Conservation (phyloP, 495 filamentous ascomycete species). For the Chaetomidium leptoderma region DNA sequence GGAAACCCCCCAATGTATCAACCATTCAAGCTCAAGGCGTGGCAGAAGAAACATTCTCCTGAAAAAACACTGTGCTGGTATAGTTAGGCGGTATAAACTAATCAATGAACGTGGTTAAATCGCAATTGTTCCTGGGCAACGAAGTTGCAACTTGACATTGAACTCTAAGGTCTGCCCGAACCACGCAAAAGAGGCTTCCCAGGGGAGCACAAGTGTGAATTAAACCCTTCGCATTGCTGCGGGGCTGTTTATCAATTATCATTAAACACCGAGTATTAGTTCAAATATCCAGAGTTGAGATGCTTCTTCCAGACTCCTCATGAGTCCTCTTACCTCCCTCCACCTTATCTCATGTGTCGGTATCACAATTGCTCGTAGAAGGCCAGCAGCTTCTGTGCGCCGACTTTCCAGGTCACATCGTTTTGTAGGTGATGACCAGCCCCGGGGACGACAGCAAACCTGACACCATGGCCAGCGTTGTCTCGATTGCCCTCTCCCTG, state of each 20-base stretch:
- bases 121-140: too few relatives aligned
- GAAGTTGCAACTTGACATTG: too few relatives aligned
- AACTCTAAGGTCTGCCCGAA: too few relatives aligned
- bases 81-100: too few relatives aligned
- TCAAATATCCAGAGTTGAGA: background rate
- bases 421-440: constrained; percentile 48
- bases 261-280: background rate
- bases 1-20: too few relatives aligned
- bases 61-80: too few relatives aligned
- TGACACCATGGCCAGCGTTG: constrained; percentile 28
- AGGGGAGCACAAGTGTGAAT: too few relatives aligned
- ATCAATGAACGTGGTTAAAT: too few relatives aligned
- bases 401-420: constrained; percentile 38
- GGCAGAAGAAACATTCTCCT: too few relatives aligned
- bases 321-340: background rate
- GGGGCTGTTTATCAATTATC: too few relatives aligned
- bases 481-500: constrained; percentile 21
- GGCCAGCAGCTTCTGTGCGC: constrained; percentile 35
- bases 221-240: background rate
- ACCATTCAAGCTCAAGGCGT: too few relatives aligned
- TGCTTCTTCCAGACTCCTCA: background rate
- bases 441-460: constrained; percentile 32
- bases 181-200: too few relatives aligned
- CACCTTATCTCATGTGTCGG: background rate
- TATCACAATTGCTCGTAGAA: constrained; percentile 34